A percentile compares a stretch with the other conserved stretches of the same genome.
Evolutionary conservation across 768 basidiomycete genomes (phyloP).

Genomic region (Termitomyces sp.): DNA sequence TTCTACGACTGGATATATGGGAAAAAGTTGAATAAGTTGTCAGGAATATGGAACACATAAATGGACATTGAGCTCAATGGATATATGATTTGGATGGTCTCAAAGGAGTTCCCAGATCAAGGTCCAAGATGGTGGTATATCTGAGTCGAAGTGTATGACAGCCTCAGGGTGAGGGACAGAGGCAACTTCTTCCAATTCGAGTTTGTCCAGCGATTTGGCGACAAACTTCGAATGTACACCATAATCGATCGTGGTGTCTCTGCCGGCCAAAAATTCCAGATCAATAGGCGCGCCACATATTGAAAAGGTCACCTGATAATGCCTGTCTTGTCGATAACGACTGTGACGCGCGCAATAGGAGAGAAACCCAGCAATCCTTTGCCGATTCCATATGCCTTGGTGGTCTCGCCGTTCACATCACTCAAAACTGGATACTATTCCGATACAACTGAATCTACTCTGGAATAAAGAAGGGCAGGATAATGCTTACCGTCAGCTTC

Average conservation of each 20-base stretch:
- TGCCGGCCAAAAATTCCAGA: conserved; percentile 18
- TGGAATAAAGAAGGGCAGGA: no score
- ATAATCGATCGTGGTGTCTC: conserved; percentile 60
- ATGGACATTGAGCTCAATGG: no score
- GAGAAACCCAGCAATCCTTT: conserved; percentile 65
- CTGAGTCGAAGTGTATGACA: no score
- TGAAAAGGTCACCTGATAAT: conserved; percentile 49
- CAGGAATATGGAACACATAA: no score
- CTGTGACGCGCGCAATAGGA: conserved; percentile 61
- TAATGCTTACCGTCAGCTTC: conserved; percentile 50
- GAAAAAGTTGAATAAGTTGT: no score
- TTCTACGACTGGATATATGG: no score
- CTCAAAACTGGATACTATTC: conserved; percentile 75
- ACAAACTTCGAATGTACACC: conserved; percentile 71
- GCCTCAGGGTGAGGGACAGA: background rate
- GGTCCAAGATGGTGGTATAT: no score
- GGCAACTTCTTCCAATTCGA: conserved; percentile 12
- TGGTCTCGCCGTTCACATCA: conserved; percentile 58
- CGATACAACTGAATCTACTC: no score
- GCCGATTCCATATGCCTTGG: conserved; percentile 63
- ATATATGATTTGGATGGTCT: no score
- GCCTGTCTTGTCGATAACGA: conserved; percentile 73
- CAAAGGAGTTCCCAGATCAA: no score
- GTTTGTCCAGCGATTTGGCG: conserved; percentile 55
- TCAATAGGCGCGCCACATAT: background rate